Base-by-base conservation (phyloP, 768 basidiomycete genomes). In the Collybia sp. region DNA sequence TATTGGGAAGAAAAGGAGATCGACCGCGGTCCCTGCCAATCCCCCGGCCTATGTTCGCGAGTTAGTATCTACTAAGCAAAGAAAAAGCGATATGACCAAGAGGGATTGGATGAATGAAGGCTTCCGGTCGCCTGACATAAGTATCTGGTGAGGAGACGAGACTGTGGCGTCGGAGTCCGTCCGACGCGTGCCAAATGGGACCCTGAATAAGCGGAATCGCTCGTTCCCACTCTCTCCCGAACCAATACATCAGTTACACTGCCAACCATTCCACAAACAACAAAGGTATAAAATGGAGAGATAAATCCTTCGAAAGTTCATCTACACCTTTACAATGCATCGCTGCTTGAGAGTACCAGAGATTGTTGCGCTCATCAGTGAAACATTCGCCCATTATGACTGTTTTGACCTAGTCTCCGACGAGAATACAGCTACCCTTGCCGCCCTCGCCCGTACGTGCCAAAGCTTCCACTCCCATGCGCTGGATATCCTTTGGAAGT, bases 1-100 rank as follows among this genome's bases (percentile, higher is more conserved):
- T 47, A 99, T 82, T 1, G 95, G 95, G 64, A 93, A 99, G 71
- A 99, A 94, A 16, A 96, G 77, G 38, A 97, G 77, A 67, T 99
- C 95, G 13, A 97, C 95, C 2, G 92, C 77, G 6, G 91, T 87
- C 19, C 95, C 95, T 30, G 96, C 92, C n/a, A 85, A 63, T 16
- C 88, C 94, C 18, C 95, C 53, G 40, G 56, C 51, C 58, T 57
- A 39, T 60, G 44, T 46, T 45, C 40, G 44, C 49, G 18, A 46
- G 32, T 40, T 10, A 13, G 20, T 33, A 18, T 42, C 16, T 5
- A 42, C 19, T 12, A 19, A 32, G 30, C 31, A 12, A 17, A 33
- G 19, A 30, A 30, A 35, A n/a, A 9, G 42, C 15, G 34, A n/a
- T 37, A 55, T 30, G 50, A 64, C 64, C 51, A 63, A 40, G 11